Evolutionary conservation across 495 filamentous ascomycete genomes (phyloP), one percentile per base, ranked within the genome.

Genomic region (Alectoria sarmentosa): DNA sequence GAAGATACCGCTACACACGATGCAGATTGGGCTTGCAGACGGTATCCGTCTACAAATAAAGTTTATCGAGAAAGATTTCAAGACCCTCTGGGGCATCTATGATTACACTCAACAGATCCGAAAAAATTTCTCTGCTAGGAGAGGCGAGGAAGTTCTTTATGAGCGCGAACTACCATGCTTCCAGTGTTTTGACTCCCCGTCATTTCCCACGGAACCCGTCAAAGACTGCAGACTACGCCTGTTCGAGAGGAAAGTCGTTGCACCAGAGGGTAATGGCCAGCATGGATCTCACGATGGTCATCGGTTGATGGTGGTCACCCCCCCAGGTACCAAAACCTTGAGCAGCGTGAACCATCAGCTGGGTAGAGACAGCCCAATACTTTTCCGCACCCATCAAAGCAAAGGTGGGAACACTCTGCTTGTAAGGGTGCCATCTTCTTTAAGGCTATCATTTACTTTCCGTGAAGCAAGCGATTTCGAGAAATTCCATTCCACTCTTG

Each of bases 31-130:
- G 55, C 44, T 65, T 60, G 8, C 46, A 32, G 56, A 39, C 48
- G 86, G 87, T 2, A 88, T 91, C 67, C 76, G 85, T 49, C 71
- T 93, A 38, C 80, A 82, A 55, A 74, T 95, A 11, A 81, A 85
- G 62, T 90, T 89, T 75, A 77, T 78, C 17, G 88, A 91, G 70
- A 78, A 82, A 14, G 89, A 92, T 68, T 93, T 88, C 76, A 85
- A 84, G 64, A 85, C 80, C 30, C 72, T 96, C 19, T 91, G 88
- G 84, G 86, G 85, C 65, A 90, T 94, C 69, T 88, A 88, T 64
- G 89, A 94, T 60, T 90, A 92, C 67, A 88, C 87, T 30, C 82
- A 81, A 39, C 88, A 87, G 68, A 84, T 91, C 0, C 86, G 91
- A 67, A 77, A 79, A 17, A 87, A 79, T 62, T 78, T 92, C n/a